phyloP scores from a whole-genome alignment of 257 asterid species.

The Nicotiana attenuata region DNA sequence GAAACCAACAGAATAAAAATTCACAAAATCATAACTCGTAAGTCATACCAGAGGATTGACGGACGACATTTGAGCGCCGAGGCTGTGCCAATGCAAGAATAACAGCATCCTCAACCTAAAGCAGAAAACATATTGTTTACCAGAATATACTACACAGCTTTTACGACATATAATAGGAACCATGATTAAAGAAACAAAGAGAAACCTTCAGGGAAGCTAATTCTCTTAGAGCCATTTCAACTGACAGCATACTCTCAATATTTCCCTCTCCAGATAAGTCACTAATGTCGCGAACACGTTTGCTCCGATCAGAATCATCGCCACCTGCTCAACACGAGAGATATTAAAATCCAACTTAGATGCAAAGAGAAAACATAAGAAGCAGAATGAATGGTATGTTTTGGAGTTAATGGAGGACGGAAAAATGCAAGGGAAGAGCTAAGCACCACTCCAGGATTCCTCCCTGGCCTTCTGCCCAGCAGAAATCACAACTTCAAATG shows the following conservation, averaged over 20 bases:
- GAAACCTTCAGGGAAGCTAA: conserved; percentile 90
- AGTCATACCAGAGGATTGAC: conserved; percentile 69
- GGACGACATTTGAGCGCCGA: conserved; percentile 71
- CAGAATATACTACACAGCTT: neutral
- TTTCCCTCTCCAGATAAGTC: conserved; percentile 98
- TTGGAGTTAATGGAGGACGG: conserved; percentile 4
- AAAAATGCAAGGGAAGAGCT: conserved; percentile 21
- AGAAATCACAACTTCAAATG: conserved; percentile 89
- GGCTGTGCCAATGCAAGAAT: conserved; percentile 66
- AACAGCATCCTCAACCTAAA: conserved; percentile 97
- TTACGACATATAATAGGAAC: conserved; percentile 4
- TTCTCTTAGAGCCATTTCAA: conserved; percentile 98
- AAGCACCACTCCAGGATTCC: conserved; percentile 78
- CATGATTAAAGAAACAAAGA: conserved; percentile 4
- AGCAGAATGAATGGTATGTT: neutral
- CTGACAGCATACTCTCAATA: conserved; percentile 97
- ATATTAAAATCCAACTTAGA: conserved; percentile 21
- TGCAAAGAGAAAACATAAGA: conserved; percentile 6
- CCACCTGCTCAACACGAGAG: conserved; percentile 35
- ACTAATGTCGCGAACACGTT: conserved; percentile 60
- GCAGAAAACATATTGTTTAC: conserved; percentile 18
- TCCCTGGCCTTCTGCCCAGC: conserved; percentile 98
- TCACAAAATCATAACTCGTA: neutral
- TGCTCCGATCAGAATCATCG: conserved; percentile 40
- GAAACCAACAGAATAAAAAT: neutral